Percentiles rank a stretch among this genome's conserved stretches.
Evolutionary conservation across 257 asterid species (phyloP).

Genomic region (Gentiana macrophylla): DNA sequence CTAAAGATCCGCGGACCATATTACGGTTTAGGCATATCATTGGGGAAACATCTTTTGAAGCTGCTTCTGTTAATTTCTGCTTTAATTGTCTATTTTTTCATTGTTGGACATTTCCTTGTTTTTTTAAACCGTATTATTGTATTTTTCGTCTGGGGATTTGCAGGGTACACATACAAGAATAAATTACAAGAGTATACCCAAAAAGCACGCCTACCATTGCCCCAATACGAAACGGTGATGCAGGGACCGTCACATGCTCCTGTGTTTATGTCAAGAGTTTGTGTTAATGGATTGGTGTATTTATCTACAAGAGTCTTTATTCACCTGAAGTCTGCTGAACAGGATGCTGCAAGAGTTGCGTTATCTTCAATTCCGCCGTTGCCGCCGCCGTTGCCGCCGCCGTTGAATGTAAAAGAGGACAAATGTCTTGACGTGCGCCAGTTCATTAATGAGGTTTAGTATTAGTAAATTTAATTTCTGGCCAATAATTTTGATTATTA

Average conservation of each 20-base stretch:
- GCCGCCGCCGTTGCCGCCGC: too few species aligned
- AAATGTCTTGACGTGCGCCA: slow-evolving; percentile 5
- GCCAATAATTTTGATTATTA: not conserved
- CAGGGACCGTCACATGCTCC: slow-evolving; percentile 25
- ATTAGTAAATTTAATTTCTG: not conserved
- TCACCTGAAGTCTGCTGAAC: slow-evolving; percentile 35
- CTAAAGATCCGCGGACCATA: too few species aligned
- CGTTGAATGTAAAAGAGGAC: slow-evolving; percentile 27
- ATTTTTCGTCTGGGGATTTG: slow-evolving; percentile 7
- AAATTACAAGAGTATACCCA: slow-evolving; percentile 23
- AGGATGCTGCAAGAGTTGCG: slow-evolving; percentile 47
- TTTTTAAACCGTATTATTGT: too few species aligned
- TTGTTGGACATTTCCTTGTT: too few species aligned
- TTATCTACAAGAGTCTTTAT: slow-evolving; percentile 22
- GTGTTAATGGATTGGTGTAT: slow-evolving; percentile 29
- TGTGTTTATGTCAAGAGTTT: slow-evolving; percentile 26
- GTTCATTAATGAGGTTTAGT: slow-evolving; percentile 28
- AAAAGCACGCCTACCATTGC: slow-evolving; percentile 8
- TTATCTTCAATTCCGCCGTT: slow-evolving; percentile 10
- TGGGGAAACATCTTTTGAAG: too few species aligned
- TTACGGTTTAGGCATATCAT: too few species aligned
- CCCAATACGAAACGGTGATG: slow-evolving; percentile 13
- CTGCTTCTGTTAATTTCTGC: too few species aligned
- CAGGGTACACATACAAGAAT: slow-evolving; percentile 7
- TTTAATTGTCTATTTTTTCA: too few species aligned